Evolutionary conservation across 2,329 filamentous ascomycete genomes (phyloP).

Genomic region (Botrytis sinoallii): DNA sequence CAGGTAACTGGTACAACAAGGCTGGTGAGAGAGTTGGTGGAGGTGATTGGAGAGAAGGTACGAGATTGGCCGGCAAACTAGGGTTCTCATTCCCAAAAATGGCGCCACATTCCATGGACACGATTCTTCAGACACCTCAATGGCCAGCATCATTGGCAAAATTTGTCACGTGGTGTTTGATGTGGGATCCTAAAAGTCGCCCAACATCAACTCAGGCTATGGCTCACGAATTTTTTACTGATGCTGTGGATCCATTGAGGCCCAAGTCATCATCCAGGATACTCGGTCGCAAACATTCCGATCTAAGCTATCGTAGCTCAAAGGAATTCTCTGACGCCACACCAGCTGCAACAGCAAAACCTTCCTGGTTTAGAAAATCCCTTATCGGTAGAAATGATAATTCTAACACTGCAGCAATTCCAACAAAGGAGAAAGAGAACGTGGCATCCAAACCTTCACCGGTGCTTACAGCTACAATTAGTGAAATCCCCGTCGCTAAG

Average conservation of each 20-base stretch:
- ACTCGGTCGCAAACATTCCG: constrained; percentile 85
- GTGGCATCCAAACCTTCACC: constrained; percentile 46
- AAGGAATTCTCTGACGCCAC: constrained; percentile 59
- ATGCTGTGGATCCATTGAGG: constrained; percentile 85
- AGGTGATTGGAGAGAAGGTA: constrained; percentile 96
- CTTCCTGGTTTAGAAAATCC: constrained; percentile 96
- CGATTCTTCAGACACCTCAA: constrained; percentile 82
- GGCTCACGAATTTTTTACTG: constrained; percentile 89
- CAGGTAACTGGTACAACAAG: constrained; percentile 97
- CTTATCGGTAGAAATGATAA: constrained; percentile 77
- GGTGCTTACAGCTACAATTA: constrained; percentile 41
- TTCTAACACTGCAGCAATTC: constrained; percentile 54
- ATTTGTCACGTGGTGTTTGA: constrained; percentile 97
- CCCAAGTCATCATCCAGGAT: constrained; percentile 89
- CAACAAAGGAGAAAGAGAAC: constrained; percentile 47
- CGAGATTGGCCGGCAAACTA: constrained; percentile 86
- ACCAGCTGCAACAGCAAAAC: constrained; percentile 69
- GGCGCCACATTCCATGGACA: constrained; percentile 95
- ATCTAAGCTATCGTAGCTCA: constrained; percentile 63
- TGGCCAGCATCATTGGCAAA: constrained; percentile 86
- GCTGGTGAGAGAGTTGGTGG: constrained; percentile 81
- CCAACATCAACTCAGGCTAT: constrained; percentile 94
- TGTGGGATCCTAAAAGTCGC: constrained; percentile 94
- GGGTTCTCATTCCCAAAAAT: constrained; percentile 99
- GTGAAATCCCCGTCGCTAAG: constrained; percentile 45